Conservation (phyloP, 2,329 filamentous ascomycete genomes). For the Venturia asperata region DNA sequence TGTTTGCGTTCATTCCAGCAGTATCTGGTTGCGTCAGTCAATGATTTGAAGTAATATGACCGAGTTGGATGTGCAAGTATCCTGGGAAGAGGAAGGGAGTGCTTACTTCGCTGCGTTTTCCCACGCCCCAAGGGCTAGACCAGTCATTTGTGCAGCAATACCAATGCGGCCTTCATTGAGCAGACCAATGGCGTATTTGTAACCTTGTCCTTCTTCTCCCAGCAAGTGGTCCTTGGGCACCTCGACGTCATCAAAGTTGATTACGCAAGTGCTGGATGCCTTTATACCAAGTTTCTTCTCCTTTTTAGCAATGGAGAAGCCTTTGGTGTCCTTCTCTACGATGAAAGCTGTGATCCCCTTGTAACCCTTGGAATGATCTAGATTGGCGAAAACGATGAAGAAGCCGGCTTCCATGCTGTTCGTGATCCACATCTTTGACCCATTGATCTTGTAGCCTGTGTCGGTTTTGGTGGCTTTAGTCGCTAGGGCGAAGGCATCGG, state of each 20-base stretch:
- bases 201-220: conserved; percentile 82
- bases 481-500: conserved; percentile 89
- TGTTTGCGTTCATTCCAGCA: conserved; percentile 98
- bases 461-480: conserved; percentile 82
- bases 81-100: conserved; percentile 15
- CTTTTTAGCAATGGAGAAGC: conserved; percentile 96
- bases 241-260: conserved; percentile 95
- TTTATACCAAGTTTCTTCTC: conserved; percentile 99
- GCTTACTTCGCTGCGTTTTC: conserved; percentile 78
- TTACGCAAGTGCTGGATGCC: conserved; percentile 90
- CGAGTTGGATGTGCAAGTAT: neutral
- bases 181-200: conserved; percentile 93
- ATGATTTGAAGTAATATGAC: conserved; percentile 18
- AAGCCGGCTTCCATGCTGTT: conserved; percentile 90
- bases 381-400: conserved; percentile 97
- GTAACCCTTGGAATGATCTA: conserved; percentile 87
- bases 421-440: conserved; percentile 99
- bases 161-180: conserved; percentile 96
- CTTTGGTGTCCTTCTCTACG: conserved; percentile 80
- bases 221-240: conserved; percentile 83
- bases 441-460: conserved; percentile 77
- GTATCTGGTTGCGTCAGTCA: conserved; percentile 48
- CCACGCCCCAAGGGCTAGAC: conserved; percentile 85
- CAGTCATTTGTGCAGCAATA: conserved; percentile 98
- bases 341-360: conserved; percentile 96